Evolutionary conservation across 352 stramenopile genomes (phyloP), one percentile per base, ranked within the genome.

Genomic region (Globisporangium acanthophoron): DNA sequence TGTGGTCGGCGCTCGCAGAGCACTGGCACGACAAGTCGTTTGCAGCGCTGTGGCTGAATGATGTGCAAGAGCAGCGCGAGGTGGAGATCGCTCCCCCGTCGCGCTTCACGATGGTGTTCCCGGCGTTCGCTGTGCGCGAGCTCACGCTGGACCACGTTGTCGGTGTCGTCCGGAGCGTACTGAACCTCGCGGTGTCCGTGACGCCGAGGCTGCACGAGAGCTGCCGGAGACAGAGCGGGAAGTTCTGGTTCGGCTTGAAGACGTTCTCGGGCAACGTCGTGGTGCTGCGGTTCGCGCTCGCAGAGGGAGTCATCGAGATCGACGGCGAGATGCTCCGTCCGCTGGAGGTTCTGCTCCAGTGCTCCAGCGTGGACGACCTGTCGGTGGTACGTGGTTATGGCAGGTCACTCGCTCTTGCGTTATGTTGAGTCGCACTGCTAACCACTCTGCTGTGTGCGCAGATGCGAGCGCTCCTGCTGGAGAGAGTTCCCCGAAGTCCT

Each of bases 301-400:
- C 39, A 1, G 50, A 60, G 13, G 46, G 57, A 1, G 65, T 50
- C 12, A 54, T 67, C 18, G 56, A 56, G 31, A 59, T 69, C 45
- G 61, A 71, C 16, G 50, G 64, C 12, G 56, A 65, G 24, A 44
- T 59, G 52, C 45, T 65, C 4, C 61, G 47, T 45, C 64, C 67
- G 3, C 63, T 87, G 37, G 76, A 87, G 44, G 46, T 87, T 3
- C 68, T 64, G 8, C 61, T 85, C 9, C 69, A 88, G 49, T 73
- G 78, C n/a, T 87, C 78, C 11, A 74, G 75, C 46, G 50, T 74
- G 1, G 68, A 67, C 3, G 80, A 90, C 64, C 69, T 90, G 13
- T 76, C 76, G 37, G 74, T 74, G 54, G 80, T 88, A 73, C 33
- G 75, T 67, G 12, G 35, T 33, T 40, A 1, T 64, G n/a, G 29